Base-by-base conservation (phyloP, 2,329 filamentous ascomycete genomes). In the Microdochium bolleyi region DNA sequence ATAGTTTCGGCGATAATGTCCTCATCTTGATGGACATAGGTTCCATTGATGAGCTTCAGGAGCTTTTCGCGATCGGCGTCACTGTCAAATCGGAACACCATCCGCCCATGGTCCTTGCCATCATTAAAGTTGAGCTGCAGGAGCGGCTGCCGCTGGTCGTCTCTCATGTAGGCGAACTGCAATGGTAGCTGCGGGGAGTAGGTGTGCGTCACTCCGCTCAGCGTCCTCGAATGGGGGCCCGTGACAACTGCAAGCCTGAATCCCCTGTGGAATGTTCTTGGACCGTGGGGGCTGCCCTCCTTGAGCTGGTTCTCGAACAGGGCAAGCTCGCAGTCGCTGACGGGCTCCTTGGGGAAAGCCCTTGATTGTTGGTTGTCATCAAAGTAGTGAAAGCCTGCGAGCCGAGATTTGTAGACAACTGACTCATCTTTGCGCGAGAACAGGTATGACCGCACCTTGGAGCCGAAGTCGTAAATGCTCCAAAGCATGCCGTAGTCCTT, bases 401-500 rank as follows among this genome's bases (percentile, higher is more conserved):
- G 72, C 1, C 80, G 84, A 8, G 82, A 78, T 60, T 85, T 82
- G 64, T 89, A 90, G 2, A 87, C 75, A 53, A 87, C 69, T 2
- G 74, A 75, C 69, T 96, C 92, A 51, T 89, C 87, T 27, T 77
- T 75, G 41, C 83, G 79, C 7, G 84, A 82, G 34, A 83, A 82
- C 44, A 95, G 74, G 51, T 83, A 88, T 24, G 78, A 77, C 62
- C 91, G 86, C 2, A 92, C 82, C 61, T 88, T 89, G 58, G 79
- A 80, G 24, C 87, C 89, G 65, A 95, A 92, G 55, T 95, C 89
- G 58, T 91, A 89, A 68, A 95, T 89, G 60, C 83, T 87, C 82
- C 86, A 92, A 11, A 95, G 70, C 56, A 81, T 84, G 56, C 85
- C 82, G 71, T 88, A 95, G 63, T 95, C 89, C n/a, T 80, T 73